Evolutionary conservation across 2,329 filamentous ascomycete species (phyloP), one percentile per base, ranked within the genome.

Genomic region (Ophiostoma novo-ulmi): DNA sequence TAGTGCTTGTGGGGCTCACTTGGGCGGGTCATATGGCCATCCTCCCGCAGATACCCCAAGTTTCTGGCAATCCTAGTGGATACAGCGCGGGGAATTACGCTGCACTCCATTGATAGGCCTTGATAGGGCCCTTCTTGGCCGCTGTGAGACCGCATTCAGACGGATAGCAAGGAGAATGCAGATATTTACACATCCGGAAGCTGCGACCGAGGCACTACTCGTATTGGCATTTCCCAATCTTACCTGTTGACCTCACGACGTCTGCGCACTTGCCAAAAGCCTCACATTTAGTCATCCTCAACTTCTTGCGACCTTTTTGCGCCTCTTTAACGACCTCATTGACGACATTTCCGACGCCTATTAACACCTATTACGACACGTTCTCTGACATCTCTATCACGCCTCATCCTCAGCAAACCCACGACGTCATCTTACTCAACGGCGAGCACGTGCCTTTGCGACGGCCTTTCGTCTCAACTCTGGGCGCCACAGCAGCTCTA

Each of bases 41-140:
- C 55, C 13, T 31, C 55, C 55, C 55, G 26, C 58, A 63, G 13
- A 35, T 63, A 63, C 58, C 58, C 58, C 58, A 63, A 63, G 58
- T 63, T 48, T 48, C 44, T 20, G n/a, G 20, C 44, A 48, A 20
- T 48, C 20, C 58, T 35, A 63, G 58, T 63, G 58, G 58, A 63
- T 63, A 63, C 58, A 63, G 58, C 58, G 58, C 58, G 58, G 58
- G n/a, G 52, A 26, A 58, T 26, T 58, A 26, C 52, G 52, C 52
- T 58, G 52, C 52, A 26, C 8, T 2, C 39, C 39, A 44, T 11
- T 17, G 39, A 44, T 44, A 52, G 6, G 44, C 44, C 17, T 52
- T 3, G 44, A n/a, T 3, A n/a, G 14, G 6, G 20, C 44, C 44
- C 17, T 31, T 31, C 2, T 48, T 48, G 20, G 44, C 17, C 44